Base-by-base conservation (phyloP, 2,329 filamentous ascomycete species). In the Exutisphaerella laricina region DNA sequence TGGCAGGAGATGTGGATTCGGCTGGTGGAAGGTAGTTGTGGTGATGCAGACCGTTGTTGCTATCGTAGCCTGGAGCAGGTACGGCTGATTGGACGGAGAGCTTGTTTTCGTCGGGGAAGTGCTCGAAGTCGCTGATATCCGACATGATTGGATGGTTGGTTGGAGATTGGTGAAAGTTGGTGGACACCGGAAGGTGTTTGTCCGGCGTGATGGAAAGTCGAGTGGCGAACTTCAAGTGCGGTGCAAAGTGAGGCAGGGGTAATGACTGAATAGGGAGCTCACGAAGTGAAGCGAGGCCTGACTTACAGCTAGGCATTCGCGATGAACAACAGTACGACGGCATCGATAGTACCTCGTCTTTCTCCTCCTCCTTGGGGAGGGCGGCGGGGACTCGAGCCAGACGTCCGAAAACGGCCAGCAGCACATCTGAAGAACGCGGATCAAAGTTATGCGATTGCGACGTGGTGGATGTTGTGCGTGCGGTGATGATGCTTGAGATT, bases 331-430 rank as follows among this genome's bases (percentile, higher is more conserved):
- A 7, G 33, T 35, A 12, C 33, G 33, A n/a, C 23, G 33, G 8
- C 20, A 12, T n/a, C 33, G 33, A 17, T n/a, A n/a, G n/a, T 26
- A 26, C 23, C 12, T 35, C 4, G 20, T 7, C 35, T 33, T 23
- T 21, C 20, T 8, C 7, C 18, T 26, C 34, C 18, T 43, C 40
- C 45, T 40, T 21, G 37, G 45, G 12, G 49, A 42, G 10, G 39
- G 29, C 9, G 39, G 31, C n/a, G 39, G 39, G 10, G 39, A 41
- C 16, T 58, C 57, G 21, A 60, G 51, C 48, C 46, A 55, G 13
- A 55, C 45, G 37, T 60, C 57, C 18, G 52, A 48, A 25, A 58
- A 60, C 4, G 57, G 57, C 57, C 58, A 61, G 13, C 39, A 8
- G 44, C 56, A 59, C 45, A 48, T 48, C 6, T n/a, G 23, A 26